Evolutionary conservation across 2,329 filamentous ascomycete species (phyloP), one percentile per base, ranked within the genome.

Genomic region (Didymella exigua): DNA sequence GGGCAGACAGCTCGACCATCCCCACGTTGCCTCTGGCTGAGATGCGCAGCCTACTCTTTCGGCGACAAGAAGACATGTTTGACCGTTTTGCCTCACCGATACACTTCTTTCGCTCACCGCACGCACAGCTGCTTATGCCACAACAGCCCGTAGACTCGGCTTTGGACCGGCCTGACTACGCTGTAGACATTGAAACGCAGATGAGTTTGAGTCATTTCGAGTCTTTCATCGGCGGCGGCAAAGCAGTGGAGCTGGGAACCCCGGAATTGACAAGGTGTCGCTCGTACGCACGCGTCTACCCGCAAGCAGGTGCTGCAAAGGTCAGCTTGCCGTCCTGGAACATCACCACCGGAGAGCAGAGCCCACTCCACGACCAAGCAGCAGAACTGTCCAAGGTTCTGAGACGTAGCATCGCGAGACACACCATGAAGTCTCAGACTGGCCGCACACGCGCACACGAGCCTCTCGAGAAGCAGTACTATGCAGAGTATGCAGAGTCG

Each of bases 41-140:
- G 16, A 65, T 76, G 21, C 70, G 79, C 44, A 63, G 71, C 14
- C 44, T 62, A 1, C 59, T 80, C 1, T 83, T 83, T 61, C 60
- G 64, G 9, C 75, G 71, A 38, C 70, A 75, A 10, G 75, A 76
- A 34, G 66, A 77, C 46, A 80, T 75, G 54, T 80, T 80, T 51
- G 80, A 82, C 60, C 76, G 78, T 3, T 82, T 82, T 59, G 79
- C 78, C 1, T 81, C 79, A 5, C 79, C 81, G 3, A 70, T 79
- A 3, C 74, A 81, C 37, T 81, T 81, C 68, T 81, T 83, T 56
- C 78, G 81, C 43, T 79, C 79, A 1, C 71, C 79, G 5, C 67
- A 69, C 31, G 68, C 62, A 13, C 60, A 70, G 18, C 51, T 74
- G 18, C 18, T 68, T 11, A 61, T 59, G 41, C 67, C 71, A 10